phyloP scores from a whole-genome alignment of 495 filamentous ascomycete species.

The Podospora bellae-mahoneyi region DNA sequence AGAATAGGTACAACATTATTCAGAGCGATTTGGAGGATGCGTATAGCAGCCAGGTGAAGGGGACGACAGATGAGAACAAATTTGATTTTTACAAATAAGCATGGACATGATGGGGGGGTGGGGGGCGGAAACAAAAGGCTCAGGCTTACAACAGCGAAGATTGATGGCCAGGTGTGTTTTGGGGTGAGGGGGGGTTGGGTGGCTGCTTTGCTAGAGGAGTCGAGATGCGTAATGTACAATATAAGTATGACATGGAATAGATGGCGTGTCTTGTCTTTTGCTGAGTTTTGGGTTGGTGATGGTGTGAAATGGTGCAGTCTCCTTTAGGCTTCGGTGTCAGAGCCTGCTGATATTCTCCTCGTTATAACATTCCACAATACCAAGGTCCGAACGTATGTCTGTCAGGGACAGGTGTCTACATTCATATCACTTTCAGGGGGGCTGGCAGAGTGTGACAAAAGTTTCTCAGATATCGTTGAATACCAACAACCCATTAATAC shows the following conservation, averaged over 20 bases:
- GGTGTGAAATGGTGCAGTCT: background rate
- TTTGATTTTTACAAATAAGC: constrained; percentile 65
- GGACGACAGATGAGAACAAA: constrained; percentile 72
- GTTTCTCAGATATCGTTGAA: background rate
- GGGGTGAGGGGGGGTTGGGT: background rate
- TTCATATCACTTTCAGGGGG: too few relatives aligned
- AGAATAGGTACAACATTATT: constrained; percentile 99
- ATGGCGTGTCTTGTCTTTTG: background rate
- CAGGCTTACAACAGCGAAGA: background rate
- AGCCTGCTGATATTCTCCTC: too few relatives aligned
- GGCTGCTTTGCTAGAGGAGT: background rate
- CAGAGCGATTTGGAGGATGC: constrained; percentile 94
- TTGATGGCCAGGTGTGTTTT: background rate
- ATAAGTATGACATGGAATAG: background rate
- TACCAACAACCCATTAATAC: background rate
- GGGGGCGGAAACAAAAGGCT: background rate
- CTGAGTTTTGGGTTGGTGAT: background rate
- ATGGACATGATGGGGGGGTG: background rate
- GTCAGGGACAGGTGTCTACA: too few relatives aligned
- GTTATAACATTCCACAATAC: too few relatives aligned
- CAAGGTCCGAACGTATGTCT: too few relatives aligned
- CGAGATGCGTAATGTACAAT: background rate
- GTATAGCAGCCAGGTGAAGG: constrained; percentile 93
- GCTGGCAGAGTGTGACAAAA: too few relatives aligned
- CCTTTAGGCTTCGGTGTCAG: background rate